Evolutionary conservation across 1,139 yeast species (phyloP).

Genomic region (Citeromyces siamensis): DNA sequence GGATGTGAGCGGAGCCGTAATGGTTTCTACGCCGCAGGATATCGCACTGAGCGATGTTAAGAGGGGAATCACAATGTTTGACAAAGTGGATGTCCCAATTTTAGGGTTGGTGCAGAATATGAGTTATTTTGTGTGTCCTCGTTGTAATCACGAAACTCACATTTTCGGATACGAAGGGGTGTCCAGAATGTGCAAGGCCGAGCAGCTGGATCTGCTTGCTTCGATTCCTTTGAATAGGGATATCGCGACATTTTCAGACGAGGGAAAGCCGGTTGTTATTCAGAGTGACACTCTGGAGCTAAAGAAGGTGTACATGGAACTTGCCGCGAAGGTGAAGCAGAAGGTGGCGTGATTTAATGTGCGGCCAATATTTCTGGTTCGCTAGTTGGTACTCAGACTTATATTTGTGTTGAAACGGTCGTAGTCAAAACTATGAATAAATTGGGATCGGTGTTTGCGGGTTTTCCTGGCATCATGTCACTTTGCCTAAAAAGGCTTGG

Average conservation of each 20-base stretch:
- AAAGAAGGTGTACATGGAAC: constrained; percentile 27
- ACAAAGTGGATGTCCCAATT: constrained; percentile 62
- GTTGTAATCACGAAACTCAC: constrained; percentile 62
- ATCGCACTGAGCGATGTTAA: constrained; percentile 74
- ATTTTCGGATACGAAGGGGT: constrained; percentile 68
- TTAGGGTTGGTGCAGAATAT: constrained; percentile 75
- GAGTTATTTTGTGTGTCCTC: constrained; percentile 70
- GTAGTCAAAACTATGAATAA: too few species aligned
- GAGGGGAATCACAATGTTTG: constrained; percentile 71
- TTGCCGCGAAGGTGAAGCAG: constrained; percentile 26
- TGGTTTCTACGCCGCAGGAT: constrained; percentile 84
- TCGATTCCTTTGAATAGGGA: constrained; percentile 54
- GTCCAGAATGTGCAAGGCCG: constrained; percentile 37
- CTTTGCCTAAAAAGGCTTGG: too few species aligned
- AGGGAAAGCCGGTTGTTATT: constrained; percentile 53
- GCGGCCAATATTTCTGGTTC: too few species aligned
- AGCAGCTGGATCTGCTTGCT: constrained; percentile 42
- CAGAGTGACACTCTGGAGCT: constrained; percentile 25
- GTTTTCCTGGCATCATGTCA: too few species aligned
- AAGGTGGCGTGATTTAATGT: constrained; percentile 7
- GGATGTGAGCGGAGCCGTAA: constrained; percentile 67
- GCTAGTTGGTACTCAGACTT: too few species aligned
- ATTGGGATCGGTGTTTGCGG: too few species aligned
- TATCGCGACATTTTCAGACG: constrained; percentile 52
- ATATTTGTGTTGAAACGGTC: too few species aligned